phyloP scores from a whole-genome alignment of 1,139 yeast species.

The Kluyveromyces sp. region DNA sequence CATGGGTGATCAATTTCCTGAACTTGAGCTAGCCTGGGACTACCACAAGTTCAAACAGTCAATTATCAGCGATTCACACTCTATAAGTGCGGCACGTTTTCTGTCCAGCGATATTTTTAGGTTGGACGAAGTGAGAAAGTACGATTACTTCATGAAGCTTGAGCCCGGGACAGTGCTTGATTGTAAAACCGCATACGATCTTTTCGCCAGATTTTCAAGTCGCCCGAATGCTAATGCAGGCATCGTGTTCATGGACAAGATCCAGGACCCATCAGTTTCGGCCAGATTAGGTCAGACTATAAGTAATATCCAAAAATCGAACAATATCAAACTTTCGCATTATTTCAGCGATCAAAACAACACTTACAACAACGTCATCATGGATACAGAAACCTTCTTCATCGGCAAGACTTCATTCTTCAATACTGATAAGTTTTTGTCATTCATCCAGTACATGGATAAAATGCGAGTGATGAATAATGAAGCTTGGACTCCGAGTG shows the following conservation, averaged over 20 bases:
- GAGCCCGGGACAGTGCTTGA: conserved; percentile 9
- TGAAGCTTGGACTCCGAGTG: conserved; percentile 2
- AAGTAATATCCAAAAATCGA: background rate
- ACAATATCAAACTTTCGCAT: background rate
- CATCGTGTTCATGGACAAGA: conserved; percentile 3
- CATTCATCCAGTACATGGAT: conserved; percentile 3
- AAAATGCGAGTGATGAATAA: background rate
- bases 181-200: background rate
- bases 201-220: background rate
- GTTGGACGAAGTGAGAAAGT: conserved; percentile 6
- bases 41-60: background rate
- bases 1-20: background rate
- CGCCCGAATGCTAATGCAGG: conserved; percentile 1
- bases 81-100: conserved; percentile 8
- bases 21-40: background rate
- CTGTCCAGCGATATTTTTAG: conserved; percentile 9
- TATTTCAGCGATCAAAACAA: background rate
- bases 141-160: conserved; percentile 8
- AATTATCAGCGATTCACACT: background rate
- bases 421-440: background rate
- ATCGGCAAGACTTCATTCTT: conserved; percentile 2
- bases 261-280: background rate
- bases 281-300: background rate
- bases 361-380: background rate
- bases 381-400: conserved; percentile 1